Conservation (phyloP, 148 eudicot genomes). For the Vaccinium myrtillus region DNA sequence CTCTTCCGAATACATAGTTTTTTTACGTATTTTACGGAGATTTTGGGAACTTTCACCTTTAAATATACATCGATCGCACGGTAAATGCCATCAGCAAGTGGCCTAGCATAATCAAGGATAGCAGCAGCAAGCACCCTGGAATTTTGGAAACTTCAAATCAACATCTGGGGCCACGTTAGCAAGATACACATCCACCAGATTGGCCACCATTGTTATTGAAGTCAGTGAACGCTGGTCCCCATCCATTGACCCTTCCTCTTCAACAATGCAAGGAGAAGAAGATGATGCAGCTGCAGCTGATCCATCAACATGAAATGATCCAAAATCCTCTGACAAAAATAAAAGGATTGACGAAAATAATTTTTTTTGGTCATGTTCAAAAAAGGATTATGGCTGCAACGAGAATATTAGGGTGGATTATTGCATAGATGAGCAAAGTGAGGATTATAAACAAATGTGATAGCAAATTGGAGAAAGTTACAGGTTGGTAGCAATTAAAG, state of each 20-base stretch:
- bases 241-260: conserved; percentile 35
- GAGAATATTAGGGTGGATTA: neutral
- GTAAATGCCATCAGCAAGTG: conserved; percentile 55
- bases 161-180: conserved; percentile 79
- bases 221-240: conserved; percentile 39
- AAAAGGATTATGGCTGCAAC: neutral
- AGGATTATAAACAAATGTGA: neutral
- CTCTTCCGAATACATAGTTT: too few species aligned
- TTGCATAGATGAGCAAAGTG: neutral
- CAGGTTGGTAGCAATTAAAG: neutral
- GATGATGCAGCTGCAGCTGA: conserved; percentile 26
- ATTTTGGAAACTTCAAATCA: conserved; percentile 57
- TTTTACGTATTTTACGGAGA: conserved; percentile 33
- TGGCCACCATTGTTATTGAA: conserved; percentile 59
- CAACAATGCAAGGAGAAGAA: conserved; percentile 45
- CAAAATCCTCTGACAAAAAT: conserved; percentile 46
- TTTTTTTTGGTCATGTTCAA: neutral
- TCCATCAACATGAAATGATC: conserved; percentile 57
- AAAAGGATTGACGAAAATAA: neutral
- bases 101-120: conserved; percentile 68
- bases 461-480: neutral
- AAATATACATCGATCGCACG: too few species aligned
- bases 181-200: conserved; percentile 64
- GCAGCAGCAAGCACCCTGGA: conserved; percentile 58
- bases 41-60: too few species aligned